These are phyloP conservation scores for Fraxinus latifolia DNA, from an alignment of 305 asterid genomes.

Conservation along the genomic window DNA sequence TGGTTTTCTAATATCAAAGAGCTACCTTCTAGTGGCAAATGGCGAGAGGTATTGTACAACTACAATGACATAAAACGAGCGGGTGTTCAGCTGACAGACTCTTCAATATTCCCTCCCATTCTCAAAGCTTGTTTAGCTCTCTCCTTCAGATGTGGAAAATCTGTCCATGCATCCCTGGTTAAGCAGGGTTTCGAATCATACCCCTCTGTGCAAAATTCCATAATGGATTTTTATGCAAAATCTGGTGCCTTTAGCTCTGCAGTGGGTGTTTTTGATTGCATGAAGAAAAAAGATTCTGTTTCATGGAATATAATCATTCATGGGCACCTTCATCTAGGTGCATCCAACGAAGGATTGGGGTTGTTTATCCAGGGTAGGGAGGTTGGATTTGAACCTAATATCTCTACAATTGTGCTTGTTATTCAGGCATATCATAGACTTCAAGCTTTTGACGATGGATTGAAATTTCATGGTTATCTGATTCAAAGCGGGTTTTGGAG, in stretches of 20 bases:
- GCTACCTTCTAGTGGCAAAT: conserved; percentile 43
- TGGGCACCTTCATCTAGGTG: conserved; percentile 48
- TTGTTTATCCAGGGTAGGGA: conserved; percentile 54
- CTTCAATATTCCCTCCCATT: conserved; percentile 50
- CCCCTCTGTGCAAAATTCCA: conserved; percentile 58
- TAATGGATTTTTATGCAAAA: conserved; percentile 71
- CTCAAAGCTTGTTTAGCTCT: conserved; percentile 59
- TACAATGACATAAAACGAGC: conserved; percentile 38
- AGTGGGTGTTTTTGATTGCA: conserved; percentile 41
- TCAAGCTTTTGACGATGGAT: conserved; percentile 40
- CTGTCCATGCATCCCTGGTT: conserved; percentile 59
- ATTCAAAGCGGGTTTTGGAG: conserved; percentile 54
- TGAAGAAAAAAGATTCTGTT: conserved; percentile 57
- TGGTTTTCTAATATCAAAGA: conserved; percentile 46
- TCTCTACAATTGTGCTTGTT: conserved; percentile 68
- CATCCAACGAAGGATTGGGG: conserved; percentile 42
- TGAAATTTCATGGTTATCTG: conserved; percentile 56
- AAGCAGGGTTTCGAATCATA: conserved; percentile 64
- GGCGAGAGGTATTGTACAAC: conserved; percentile 50
- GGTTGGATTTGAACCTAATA: conserved; percentile 61
- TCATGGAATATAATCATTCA: conserved; percentile 84
- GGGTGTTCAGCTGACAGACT: conserved; percentile 44
- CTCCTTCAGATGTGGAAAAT: conserved; percentile 42
- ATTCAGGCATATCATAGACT: conserved; percentile 55
- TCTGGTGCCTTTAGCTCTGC: conserved; percentile 52